Conservation (phyloP, 805 yeast genomes). For the Nematodospora valgi region DNA sequence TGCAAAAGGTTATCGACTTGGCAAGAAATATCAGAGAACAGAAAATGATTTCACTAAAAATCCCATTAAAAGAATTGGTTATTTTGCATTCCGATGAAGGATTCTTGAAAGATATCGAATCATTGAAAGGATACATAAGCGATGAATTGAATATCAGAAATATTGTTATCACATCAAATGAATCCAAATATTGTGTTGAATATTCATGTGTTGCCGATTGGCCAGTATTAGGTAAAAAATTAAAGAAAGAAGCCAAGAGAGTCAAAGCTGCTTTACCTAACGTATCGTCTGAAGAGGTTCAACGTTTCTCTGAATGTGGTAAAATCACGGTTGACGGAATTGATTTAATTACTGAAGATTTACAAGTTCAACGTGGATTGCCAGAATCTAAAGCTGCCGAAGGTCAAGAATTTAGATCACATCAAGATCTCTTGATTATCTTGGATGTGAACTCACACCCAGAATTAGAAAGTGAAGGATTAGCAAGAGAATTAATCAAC, state of each 20-base stretch:
- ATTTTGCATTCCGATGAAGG: slow-evolving; percentile 75
- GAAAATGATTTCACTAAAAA: slow-evolving; percentile 88
- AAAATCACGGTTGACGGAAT: slow-evolving; percentile 85
- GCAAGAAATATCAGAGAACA: slow-evolving; percentile 97
- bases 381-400: slow-evolving; percentile 58
- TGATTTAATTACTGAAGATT: slow-evolving; percentile 79
- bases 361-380: slow-evolving; percentile 84
- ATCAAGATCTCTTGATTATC: slow-evolving; percentile 83
- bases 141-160: slow-evolving; percentile 95
- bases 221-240: slow-evolving; percentile 97
- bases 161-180: slow-evolving; percentile 83
- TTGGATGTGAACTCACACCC: slow-evolving; percentile 85
- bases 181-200: slow-evolving; percentile 85
- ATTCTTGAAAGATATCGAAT: slow-evolving; percentile 74
- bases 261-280: slow-evolving; percentile 92
- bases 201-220: slow-evolving; percentile 97
- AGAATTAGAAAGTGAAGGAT: slow-evolving; percentile 88
- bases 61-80: slow-evolving; percentile 86
- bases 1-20: slow-evolving; percentile 95
- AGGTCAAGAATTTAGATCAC: slow-evolving; percentile 86
- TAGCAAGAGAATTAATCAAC: slow-evolving; percentile 93
- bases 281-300: slow-evolving; percentile 79
- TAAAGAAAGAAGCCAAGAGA: slow-evolving; percentile 88
- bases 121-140: slow-evolving; percentile 71
- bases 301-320: slow-evolving; percentile 67